Evolutionary conservation across 2,329 filamentous ascomycete species (phyloP), one percentile per base, ranked within the genome.

Genomic region (Pestalotiopsis sp.): DNA sequence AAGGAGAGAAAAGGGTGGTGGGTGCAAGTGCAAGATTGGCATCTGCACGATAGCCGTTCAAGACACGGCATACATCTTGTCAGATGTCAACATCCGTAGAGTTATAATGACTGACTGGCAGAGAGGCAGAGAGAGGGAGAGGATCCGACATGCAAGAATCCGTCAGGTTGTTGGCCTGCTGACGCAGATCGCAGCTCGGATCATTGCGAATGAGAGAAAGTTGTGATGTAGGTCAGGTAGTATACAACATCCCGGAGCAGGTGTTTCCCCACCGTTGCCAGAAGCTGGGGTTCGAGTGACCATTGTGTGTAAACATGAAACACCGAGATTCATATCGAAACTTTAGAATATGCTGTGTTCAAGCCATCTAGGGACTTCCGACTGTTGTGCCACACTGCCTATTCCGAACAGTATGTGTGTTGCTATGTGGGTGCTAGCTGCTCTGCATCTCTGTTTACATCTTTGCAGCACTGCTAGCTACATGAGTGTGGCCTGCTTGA

Each of bases 361-460:
- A 72, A 72, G 72, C 71, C 70, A 61, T 71, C 73, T 72, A 73
- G 73, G 70, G 69, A 67, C 69, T 74, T 75, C 73, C 76, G 75
- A 73, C 75, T 75, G 72, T 67, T 66, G 77, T 78, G 71, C 67
- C 67, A 78, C 69, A 65, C 63, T 63, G 27, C 61, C 62, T 64
- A 66, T 65, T 70, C 68, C 71, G 57, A 66, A n/a, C 27, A 36
- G n/a, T 20, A 27, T 49, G 9, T 13, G 36, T 63, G 23, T 4
- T 63, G 36, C 38, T 38, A n/a, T 14, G 9, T 17, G 31, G 31
- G 31, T 38, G 14, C 31, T 41, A n/a, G 7, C 27, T 13, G 31
- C 25, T 39, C 6, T 20, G 60, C 36, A 63, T 38, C 60, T 36
- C 17, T 23, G 31, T 23, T 63, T 38, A 27, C 31, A 63, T 23